Evolutionary conservation across 192 early-diverging fungal genomes (phyloP), one percentile per base, ranked within the genome.

Genomic region (Coemansia sp.): DNA sequence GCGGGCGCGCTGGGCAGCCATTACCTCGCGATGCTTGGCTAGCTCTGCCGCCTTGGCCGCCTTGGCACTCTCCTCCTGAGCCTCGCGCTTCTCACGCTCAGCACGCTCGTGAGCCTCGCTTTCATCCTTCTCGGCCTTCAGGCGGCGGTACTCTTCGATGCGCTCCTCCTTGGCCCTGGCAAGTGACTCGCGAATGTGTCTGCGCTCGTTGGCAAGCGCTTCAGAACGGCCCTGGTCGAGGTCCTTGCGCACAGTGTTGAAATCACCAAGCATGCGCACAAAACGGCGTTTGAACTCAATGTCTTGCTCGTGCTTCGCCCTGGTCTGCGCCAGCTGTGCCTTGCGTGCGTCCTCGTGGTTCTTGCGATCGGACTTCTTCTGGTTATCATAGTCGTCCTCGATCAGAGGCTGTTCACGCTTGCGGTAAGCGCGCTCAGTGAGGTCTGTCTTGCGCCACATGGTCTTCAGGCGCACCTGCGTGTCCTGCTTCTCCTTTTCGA

Each of bases 381-480:
- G 96, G 41, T 84, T 82, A 48, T 92, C 92, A 70, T 97, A 96
- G 77, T 98, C 96, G 63, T 90, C 87, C 46, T 87, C 88, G 46
- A 98, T 86, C 33, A 97, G 81, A 48, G 95, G 90, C 68, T 91
- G 89, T 84, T 99, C 97, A 61, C 88, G 87, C 73, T 89, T 86
- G 66, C 96, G 92, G 84, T 83, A 91, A 15, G 96, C 97, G 72
- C 97, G 93, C 81, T 96, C 95, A 17, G 88, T 84, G 73, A 95
- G 93, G 80, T 99, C 97, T 32, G 90, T 62, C 64, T 88, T 86
- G 76, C 95, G 95, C 58, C 82, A 81, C 62, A 91, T 82, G 17
- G 81, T 54, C 79, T 88, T 89, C 65, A 93, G 83, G 67, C 93
- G 91, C 56, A 84, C 79, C 66, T 87, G 85, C 70, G 91, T 82